Evolutionary conservation across 1,284 basidiomycete genomes (phyloP).

Genomic region (Cutaneotrichosporon spelunceum): DNA sequence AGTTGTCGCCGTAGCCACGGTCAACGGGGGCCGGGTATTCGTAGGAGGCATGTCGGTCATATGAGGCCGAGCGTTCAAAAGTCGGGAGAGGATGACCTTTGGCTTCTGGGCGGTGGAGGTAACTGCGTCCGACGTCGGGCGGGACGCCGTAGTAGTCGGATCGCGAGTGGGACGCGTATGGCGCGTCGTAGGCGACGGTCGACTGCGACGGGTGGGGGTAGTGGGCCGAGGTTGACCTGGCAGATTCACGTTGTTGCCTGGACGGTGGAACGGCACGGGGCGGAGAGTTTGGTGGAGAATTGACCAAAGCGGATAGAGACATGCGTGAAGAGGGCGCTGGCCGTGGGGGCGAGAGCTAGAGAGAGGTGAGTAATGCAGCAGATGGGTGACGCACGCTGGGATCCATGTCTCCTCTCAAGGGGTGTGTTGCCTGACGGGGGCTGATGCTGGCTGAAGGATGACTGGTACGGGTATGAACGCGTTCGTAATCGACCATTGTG

Average conservation of each 20-base stretch:
- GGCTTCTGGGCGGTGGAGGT: slow-evolving; percentile 20
- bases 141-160: slow-evolving; percentile 20
- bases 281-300: slow-evolving; percentile 30
- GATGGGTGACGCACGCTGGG: slow-evolving; percentile 11
- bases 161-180: slow-evolving; percentile 5
- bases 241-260: slow-evolving; percentile 6
- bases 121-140: slow-evolving; percentile 22
- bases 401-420: slow-evolving; percentile 18
- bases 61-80: slow-evolving; percentile 14
- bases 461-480: slow-evolving; percentile 5
- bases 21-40: background rate
- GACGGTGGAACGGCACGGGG: slow-evolving; percentile 5
- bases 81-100: slow-evolving; percentile 9
- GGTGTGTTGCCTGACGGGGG: slow-evolving; percentile 13
- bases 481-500: slow-evolving; percentile 20
- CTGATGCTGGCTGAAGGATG: slow-evolving; percentile 21
- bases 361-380: background rate
- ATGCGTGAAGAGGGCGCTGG: slow-evolving; percentile 34
- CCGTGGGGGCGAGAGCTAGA: slow-evolving; percentile 24
- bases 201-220: slow-evolving; percentile 6
- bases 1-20: slow-evolving; percentile 3
- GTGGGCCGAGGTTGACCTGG: slow-evolving; percentile 4
- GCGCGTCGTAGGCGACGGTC: slow-evolving; percentile 4
- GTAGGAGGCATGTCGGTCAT: slow-evolving; percentile 15
- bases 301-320: slow-evolving; percentile 42